These are phyloP conservation scores for Jackrogersella multiformis DNA, from an alignment of 495 filamentous ascomycete species.

Conservation along the genomic window DNA sequence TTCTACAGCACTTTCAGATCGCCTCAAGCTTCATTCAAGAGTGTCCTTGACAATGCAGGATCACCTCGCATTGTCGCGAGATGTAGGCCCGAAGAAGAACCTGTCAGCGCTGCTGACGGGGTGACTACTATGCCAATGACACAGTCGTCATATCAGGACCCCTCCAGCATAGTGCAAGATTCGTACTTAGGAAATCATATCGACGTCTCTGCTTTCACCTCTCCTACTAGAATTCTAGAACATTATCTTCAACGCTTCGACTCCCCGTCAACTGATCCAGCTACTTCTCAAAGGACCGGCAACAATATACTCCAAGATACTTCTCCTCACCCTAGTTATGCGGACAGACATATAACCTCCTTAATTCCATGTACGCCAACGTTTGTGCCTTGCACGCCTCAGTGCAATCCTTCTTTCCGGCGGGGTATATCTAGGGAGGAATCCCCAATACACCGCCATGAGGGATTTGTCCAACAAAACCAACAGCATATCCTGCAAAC, in stretches of 20 bases:
- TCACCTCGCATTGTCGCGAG: constrained; percentile 49
- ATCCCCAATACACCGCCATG: neutral
- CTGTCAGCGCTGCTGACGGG: constrained; percentile 11
- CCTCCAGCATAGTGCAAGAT: constrained; percentile 54
- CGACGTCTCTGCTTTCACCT: constrained; percentile 43
- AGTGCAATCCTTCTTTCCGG: neutral
- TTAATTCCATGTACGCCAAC: constrained; percentile 26
- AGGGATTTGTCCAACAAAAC: neutral
- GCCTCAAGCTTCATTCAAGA: constrained; percentile 54
- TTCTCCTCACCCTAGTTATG: constrained; percentile 7
- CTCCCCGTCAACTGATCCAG: constrained; percentile 34
- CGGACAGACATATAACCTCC: constrained; percentile 2
- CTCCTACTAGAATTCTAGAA: constrained; percentile 55
- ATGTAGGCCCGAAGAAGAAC: constrained; percentile 3
- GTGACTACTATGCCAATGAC: constrained; percentile 5
- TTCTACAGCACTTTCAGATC: constrained; percentile 28
- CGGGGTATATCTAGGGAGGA: neutral
- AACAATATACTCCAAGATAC: neutral
- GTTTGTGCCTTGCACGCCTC: constrained; percentile 39
- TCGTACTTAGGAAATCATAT: constrained; percentile 49
- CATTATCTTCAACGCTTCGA: constrained; percentile 50
- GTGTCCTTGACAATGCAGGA: constrained; percentile 54
- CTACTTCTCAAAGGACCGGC: constrained; percentile 19
- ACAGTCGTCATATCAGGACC: constrained; percentile 49
- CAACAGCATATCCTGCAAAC: neutral